Conservation (phyloP, 352 stramenopile genomes). For the Globisporangium emineosum region DNA sequence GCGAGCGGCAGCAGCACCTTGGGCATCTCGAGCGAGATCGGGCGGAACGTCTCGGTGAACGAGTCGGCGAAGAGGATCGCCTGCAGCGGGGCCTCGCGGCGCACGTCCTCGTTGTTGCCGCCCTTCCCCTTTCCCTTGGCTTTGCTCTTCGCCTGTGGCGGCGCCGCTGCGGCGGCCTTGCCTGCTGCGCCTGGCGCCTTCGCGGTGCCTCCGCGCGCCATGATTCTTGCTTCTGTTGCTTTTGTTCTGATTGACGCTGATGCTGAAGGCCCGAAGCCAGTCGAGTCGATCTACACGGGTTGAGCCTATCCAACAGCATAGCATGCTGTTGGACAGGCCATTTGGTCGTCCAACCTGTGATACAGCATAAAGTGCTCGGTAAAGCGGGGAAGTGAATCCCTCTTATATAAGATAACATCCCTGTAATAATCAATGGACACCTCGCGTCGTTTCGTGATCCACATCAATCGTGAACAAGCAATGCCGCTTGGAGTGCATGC, state of each 20-base stretch:
- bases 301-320: slow-evolving; percentile 4
- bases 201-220: slow-evolving; percentile 23
- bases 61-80: slow-evolving; percentile 96
- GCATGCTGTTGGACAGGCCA: neutral
- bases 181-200: slow-evolving; percentile 11
- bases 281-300: slow-evolving; percentile 6
- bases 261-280: slow-evolving; percentile 3
- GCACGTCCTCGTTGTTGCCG: slow-evolving; percentile 61
- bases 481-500: slow-evolving; percentile 13
- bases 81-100: slow-evolving; percentile 92
- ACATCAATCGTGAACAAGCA: neutral
- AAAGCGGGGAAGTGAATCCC: neutral
- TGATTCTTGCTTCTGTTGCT: slow-evolving; percentile 9
- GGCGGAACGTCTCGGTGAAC: slow-evolving; percentile 93
- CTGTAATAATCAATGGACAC: neutral
- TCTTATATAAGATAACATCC: neutral
- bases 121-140: slow-evolving; percentile 16
- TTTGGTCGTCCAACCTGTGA: neutral
- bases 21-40: slow-evolving; percentile 81
- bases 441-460: slow-evolving; percentile 1
- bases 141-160: neutral
- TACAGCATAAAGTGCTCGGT: neutral
- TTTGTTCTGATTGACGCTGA: neutral
- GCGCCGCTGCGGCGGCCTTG: neutral
- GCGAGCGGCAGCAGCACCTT: slow-evolving; percentile 95